Percentiles rank a stretch among this genome's conserved stretches.
Evolutionary conservation across 2,329 filamentous ascomycete genomes (phyloP).

Genomic region (Blumeriella jaapii): DNA sequence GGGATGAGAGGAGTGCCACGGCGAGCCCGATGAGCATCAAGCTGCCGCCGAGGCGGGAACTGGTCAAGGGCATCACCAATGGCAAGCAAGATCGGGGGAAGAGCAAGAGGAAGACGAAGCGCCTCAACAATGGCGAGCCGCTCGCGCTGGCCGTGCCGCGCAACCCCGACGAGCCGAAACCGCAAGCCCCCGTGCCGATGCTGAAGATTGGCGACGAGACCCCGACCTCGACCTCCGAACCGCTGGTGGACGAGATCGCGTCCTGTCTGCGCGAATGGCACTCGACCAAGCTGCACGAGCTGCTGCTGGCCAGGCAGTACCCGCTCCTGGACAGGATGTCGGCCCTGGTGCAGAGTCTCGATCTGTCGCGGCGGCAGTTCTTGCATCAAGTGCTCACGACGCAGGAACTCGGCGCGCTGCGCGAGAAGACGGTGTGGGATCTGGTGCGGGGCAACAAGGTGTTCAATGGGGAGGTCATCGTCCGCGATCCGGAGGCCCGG

Average conservation of each 20-base stretch:
- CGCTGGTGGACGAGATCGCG: slow-evolving; percentile 92
- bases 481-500: slow-evolving; percentile 72
- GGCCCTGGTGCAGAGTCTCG: slow-evolving; percentile 68
- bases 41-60: no score
- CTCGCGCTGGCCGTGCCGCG: slow-evolving; percentile 37
- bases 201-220: slow-evolving; percentile 96
- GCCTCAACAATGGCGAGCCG: slow-evolving; percentile 18
- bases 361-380: slow-evolving; percentile 77
- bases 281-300: slow-evolving; percentile 87
- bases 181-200: slow-evolving; percentile 89
- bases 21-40: no score
- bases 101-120: slow-evolving; percentile 16
- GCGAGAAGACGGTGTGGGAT: slow-evolving; percentile 92
- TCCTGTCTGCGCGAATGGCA: slow-evolving; percentile 97
- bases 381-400: slow-evolving; percentile 87
- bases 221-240: slow-evolving; percentile 77
- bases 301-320: slow-evolving; percentile 77
- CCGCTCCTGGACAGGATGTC: slow-evolving; percentile 69
- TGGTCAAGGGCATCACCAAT: no score
- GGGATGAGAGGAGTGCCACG: no score
- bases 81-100: no score
- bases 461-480: slow-evolving; percentile 86
- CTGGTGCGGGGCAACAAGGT: slow-evolving; percentile 90
- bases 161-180: slow-evolving; percentile 60
- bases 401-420: slow-evolving; percentile 67